A percentile compares a stretch with the other conserved stretches of the same genome.
Conservation (phyloP, 768 basidiomycete species). For the Pulveroboletus sp. region DNA sequence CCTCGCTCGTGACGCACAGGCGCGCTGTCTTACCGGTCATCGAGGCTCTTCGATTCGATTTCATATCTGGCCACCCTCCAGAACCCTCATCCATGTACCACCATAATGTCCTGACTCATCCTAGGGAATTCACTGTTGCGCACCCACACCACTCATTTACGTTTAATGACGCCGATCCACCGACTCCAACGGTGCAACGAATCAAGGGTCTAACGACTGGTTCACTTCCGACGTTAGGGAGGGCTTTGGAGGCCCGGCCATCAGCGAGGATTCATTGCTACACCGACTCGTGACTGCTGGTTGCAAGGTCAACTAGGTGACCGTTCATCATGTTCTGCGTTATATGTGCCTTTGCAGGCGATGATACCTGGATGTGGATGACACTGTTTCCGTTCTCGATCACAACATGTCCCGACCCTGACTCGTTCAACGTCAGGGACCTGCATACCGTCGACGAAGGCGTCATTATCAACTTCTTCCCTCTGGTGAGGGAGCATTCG, state of each 20-base stretch:
- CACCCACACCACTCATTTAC: conserved; percentile 75
- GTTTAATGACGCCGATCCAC: conserved; percentile 91
- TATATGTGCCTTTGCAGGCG: conserved; percentile 64
- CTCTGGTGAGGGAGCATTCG: conserved; percentile 54
- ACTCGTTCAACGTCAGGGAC: conserved; percentile 98
- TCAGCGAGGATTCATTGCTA: conserved; percentile 85
- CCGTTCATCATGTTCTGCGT: neutral
- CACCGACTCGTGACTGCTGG: conserved; percentile 60
- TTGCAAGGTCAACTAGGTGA: conserved; percentile 46
- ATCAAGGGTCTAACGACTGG: conserved; percentile 95
- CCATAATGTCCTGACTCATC: conserved; percentile 80
- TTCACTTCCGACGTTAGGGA: conserved; percentile 90
- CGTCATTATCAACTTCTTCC: conserved; percentile 79
- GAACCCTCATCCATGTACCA: conserved; percentile 61
- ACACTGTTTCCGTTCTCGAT: conserved; percentile 81
- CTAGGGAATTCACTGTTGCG: conserved; percentile 59
- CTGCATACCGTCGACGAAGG: conserved; percentile 93
- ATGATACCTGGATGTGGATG: conserved; percentile 98
- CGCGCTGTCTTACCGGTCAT: conserved; percentile 84
- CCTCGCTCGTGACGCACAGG: conserved; percentile 56
- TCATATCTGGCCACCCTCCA: conserved; percentile 65
- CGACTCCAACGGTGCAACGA: conserved; percentile 90
- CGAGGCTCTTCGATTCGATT: conserved; percentile 92
- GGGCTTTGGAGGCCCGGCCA: conserved; percentile 85
- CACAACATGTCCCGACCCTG: conserved; percentile 72